A percentile compares a stretch with the other conserved stretches of the same genome.
These are phyloP conservation scores for Solanum pimpinellifolium DNA, from an alignment of 257 asterid species.

Conservation along the genomic window DNA sequence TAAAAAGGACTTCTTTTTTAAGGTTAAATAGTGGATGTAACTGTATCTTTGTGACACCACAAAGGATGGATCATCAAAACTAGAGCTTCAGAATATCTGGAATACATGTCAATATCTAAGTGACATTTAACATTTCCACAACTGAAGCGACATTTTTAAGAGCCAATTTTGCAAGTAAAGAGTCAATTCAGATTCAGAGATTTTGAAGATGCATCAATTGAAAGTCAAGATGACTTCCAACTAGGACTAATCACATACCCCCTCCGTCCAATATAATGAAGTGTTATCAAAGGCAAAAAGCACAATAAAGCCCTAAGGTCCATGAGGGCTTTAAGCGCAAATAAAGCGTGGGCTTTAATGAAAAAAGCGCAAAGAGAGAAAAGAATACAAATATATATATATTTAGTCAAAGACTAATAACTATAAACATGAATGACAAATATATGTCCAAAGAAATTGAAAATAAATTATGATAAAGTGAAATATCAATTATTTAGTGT, in stretches of 20 bases:
- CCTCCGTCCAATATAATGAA: neutral
- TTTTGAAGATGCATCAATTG: neutral
- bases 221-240: neutral
- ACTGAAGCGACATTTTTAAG: neutral
- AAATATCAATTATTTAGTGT: no score
- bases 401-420: no score
- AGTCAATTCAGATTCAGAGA: neutral
- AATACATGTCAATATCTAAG: neutral
- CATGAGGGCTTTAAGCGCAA: no score
- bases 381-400: no score
- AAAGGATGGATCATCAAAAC: neutral
- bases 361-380: no score
- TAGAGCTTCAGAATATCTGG: neutral
- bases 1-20: neutral
- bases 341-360: no score
- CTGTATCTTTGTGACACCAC: neutral
- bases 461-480: no score
- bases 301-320: no score
- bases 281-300: no score
- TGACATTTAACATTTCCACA: neutral
- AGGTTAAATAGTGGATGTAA: neutral
- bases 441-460: no score
- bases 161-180: neutral
- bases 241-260: neutral
- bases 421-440: no score